Evolutionary conservation across 495 filamentous ascomycete species (phyloP).

Genomic region (Arthonia radiata): DNA sequence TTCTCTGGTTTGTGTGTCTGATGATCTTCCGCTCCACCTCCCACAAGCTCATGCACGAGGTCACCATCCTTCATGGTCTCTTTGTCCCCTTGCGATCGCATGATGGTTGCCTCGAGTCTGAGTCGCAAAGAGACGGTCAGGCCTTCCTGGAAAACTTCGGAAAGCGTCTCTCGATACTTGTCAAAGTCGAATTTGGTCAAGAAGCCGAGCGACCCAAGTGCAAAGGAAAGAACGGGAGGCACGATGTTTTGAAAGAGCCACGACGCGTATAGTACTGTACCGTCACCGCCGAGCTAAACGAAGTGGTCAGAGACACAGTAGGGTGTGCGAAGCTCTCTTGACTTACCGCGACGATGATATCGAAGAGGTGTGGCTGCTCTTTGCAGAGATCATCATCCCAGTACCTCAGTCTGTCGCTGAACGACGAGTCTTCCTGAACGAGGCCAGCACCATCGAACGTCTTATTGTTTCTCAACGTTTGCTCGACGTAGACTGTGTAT

Average conservation of each 20-base stretch:
- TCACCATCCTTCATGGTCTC: conserved; percentile 21
- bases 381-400: conserved; percentile 63
- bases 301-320: too few relatives aligned
- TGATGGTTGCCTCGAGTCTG: conserved; percentile 84
- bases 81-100: conserved; percentile 37
- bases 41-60: conserved; percentile 74
- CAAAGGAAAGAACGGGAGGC: conserved; percentile 77
- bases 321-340: too few relatives aligned
- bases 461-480: conserved; percentile 39
- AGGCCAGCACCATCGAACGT: conserved; percentile 45
- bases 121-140: conserved; percentile 71
- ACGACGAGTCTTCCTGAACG: conserved; percentile 27
- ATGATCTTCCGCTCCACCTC: conserved; percentile 55
- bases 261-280: conserved; percentile 80
- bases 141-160: conserved; percentile 51
- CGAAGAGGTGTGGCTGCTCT: conserved; percentile 61
- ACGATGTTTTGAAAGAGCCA: conserved; percentile 97
- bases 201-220: conserved; percentile 78
- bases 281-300: conserved; percentile 61
- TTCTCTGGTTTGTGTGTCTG: conserved; percentile 59
- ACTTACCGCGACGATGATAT: conserved; percentile 57
- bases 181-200: conserved; percentile 89
- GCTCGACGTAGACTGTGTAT: conserved; percentile 64
- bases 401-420: conserved; percentile 39
- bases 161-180: conserved; percentile 41